Evolutionary conservation across 73 alveolate species (phyloP), one percentile per base, ranked within the genome.

Genomic region (Paraurostyla sp.): DNA sequence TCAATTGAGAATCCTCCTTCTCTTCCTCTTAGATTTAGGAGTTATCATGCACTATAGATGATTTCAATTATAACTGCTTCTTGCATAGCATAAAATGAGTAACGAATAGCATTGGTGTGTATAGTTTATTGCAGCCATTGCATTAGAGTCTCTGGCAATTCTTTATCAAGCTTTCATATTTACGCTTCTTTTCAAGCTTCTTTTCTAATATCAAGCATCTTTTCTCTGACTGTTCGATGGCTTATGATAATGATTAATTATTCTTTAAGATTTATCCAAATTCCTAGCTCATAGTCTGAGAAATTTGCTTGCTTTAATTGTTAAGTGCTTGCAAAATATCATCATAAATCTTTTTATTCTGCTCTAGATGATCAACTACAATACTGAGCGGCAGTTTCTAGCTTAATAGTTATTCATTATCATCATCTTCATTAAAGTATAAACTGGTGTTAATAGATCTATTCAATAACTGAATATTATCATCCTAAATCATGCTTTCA

Each of bases 151-250:
- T 42, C 46, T 73, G 46, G 48, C 71, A 73, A 25, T 73, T 23
- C 50, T 73, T 73, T 6, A 73, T 50, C 0, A 73, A 48, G 7
- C 23, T 73, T 43, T 73, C 87, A 73, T 73, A 73, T 30, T 73
- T 73, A 32, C 71, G 52, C 35, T 73, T 73, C 36, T 50, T 45
- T 20, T 73, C 87, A 7, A 73, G 59, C 50, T 50, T 73, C 38
- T 48, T 73, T 27, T 73, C 87, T 9, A 73, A 48, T 1, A 48
- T 23, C 16, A 48, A 20, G 50, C 60, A 73, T 73, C 87, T 73
- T 48, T 50, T 73, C 71, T 73, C 87, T 16, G 87, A 23, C 46
- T 73, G 50, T 50, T 73, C 87, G 13, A 73, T 50, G 0, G 87
- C 87, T 50, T 11, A 6, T 13, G 87, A 43, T 23, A 73, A 33